phyloP scores from a whole-genome alignment of 805 yeast genomes.

The Saccharomycopsis babjevae region DNA sequence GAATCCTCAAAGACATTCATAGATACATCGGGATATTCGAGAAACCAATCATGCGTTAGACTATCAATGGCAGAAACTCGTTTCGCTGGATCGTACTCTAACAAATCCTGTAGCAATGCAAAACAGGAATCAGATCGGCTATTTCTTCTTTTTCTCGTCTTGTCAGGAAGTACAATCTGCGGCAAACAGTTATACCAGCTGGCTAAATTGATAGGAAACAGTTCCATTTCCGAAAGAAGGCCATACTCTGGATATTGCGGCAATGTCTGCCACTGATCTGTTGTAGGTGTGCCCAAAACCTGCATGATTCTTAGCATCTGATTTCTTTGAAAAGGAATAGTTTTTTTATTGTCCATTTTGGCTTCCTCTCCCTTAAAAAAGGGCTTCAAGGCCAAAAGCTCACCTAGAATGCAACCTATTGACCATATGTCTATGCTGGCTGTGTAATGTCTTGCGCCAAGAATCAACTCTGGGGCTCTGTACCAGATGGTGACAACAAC shows the following conservation, averaged over 20 bases:
- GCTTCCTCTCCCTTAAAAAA: constrained; percentile 97
- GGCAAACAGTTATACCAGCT: constrained; percentile 52
- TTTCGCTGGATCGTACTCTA: constrained; percentile 75
- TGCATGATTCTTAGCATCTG: constrained; percentile 87
- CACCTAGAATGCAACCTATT: constrained; percentile 90
- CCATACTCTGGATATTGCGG: constrained; percentile 76
- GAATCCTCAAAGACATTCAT: constrained; percentile 76
- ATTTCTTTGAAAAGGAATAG: constrained; percentile 87
- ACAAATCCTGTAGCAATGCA: constrained; percentile 47
- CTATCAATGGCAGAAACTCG: constrained; percentile 75
- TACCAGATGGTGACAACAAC: constrained; percentile 97
- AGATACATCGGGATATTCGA: constrained; percentile 55
- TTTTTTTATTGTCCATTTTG: constrained; percentile 86
- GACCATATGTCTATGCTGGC: constrained; percentile 95
- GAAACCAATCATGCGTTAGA: constrained; percentile 67
- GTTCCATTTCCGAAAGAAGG: constrained; percentile 46
- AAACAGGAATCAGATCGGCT: constrained; percentile 55
- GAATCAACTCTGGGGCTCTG: constrained; percentile 79
- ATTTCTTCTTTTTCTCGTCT: not conserved
- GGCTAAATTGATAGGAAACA: constrained; percentile 58
- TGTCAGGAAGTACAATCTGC: not conserved
- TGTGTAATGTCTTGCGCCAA: constrained; percentile 90
- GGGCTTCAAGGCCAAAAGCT: constrained; percentile 77
- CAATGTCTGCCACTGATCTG: constrained; percentile 70
- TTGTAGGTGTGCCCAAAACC: constrained; percentile 82